A percentile compares a stretch with the other conserved stretches of the same genome.
phyloP scores from a whole-genome alignment of 116 monocot genomes.

The Iris pallida region DNA sequence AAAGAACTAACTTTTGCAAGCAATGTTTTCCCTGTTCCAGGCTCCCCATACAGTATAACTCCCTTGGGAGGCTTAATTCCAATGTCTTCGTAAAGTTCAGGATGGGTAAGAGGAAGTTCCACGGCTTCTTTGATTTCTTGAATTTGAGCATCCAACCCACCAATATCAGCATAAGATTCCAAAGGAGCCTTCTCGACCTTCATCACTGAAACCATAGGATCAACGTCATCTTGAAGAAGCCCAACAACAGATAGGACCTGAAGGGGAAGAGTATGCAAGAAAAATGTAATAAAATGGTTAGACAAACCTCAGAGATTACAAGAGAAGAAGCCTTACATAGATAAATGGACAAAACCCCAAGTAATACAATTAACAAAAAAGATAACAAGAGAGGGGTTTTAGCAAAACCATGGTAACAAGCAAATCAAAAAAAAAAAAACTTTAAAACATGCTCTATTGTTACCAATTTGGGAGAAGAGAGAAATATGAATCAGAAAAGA shows the following conservation, averaged over 20 bases:
- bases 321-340: no score
- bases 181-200: constrained; percentile 90
- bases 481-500: no score
- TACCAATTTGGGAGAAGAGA: no score
- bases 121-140: constrained; percentile 94
- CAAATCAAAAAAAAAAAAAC: no score
- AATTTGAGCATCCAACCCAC: constrained; percentile 85
- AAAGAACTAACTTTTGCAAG: constrained; percentile 47
- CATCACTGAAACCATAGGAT: constrained; percentile 95
- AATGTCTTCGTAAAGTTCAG: constrained; percentile 88
- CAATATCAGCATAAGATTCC: constrained; percentile 91
- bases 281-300: no score
- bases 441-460: no score
- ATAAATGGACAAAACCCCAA: no score
- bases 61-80: constrained; percentile 87
- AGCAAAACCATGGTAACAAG: no score
- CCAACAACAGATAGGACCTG: constrained; percentile 17
- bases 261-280: no score
- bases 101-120: constrained; percentile 82
- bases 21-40: constrained; percentile 80
- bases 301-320: no score
- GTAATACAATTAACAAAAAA: no score
- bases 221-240: constrained; percentile 80
- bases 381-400: no score
- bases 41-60: constrained; percentile 84